Evolutionary conservation across 2,329 filamentous ascomycete species (phyloP).

Genomic region (Grosmannia huntii): DNA sequence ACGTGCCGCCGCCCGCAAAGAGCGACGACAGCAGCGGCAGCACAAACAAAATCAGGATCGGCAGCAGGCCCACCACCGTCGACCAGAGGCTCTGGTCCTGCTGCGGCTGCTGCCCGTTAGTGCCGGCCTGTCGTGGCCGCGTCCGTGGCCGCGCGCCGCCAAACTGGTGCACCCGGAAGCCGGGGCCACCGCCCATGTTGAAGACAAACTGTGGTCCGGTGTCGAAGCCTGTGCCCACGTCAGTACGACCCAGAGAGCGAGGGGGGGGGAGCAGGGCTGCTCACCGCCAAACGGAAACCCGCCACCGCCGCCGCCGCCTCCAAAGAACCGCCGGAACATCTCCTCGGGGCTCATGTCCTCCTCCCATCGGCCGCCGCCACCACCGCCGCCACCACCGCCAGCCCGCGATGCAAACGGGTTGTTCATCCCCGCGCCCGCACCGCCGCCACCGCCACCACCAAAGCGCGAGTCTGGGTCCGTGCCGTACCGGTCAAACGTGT

Average conservation of each 20-base stretch:
- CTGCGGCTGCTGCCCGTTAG: slow-evolving; percentile 23
- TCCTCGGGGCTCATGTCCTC: slow-evolving; percentile 94
- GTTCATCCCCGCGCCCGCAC: slow-evolving; percentile 8
- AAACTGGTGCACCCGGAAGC: slow-evolving; percentile 90
- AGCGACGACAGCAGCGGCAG: slow-evolving; percentile 72
- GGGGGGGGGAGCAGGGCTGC: too few relatives aligned
- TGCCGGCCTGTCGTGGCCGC: slow-evolving; percentile 43
- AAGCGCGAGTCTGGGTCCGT: slow-evolving; percentile 88
- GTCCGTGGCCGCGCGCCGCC: slow-evolving; percentile 66
- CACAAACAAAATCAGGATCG: slow-evolving; percentile 80
- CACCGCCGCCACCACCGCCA: slow-evolving; percentile 20
- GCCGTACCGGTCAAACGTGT: slow-evolving; percentile 77
- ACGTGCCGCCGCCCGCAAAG: slow-evolving; percentile 43
- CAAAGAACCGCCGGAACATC: slow-evolving; percentile 94
- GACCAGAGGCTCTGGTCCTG: slow-evolving; percentile 37
- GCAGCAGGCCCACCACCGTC: slow-evolving; percentile 64
- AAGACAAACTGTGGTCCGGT: slow-evolving; percentile 84
- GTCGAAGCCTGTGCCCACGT: slow-evolving; percentile 43
- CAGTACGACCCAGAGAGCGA: too few relatives aligned
- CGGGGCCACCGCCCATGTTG: slow-evolving; percentile 83
- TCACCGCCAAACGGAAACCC: slow-evolving; percentile 25
- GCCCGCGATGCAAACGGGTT: slow-evolving; percentile 9
- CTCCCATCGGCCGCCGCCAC: slow-evolving; percentile 52
- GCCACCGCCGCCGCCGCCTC: slow-evolving; percentile 55
- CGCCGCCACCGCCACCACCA: slow-evolving; percentile 32